These are phyloP conservation scores for Boletellus dicymbophilus DNA, from an alignment of 1,284 basidiomycete genomes.

Conservation along the genomic window DNA sequence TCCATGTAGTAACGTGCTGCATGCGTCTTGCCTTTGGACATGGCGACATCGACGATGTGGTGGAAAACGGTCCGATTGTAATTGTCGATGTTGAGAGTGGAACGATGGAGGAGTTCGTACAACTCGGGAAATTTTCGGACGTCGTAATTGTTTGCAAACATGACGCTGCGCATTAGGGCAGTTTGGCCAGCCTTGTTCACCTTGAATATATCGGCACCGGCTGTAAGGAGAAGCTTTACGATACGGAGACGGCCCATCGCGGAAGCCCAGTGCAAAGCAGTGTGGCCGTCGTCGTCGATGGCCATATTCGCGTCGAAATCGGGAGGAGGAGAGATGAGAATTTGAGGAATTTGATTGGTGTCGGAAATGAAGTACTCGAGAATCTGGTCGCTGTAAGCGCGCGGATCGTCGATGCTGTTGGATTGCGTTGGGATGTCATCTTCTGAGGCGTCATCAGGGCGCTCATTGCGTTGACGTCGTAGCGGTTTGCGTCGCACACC, in stretches of 20 bases:
- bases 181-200: constrained; percentile 98
- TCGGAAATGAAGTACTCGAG: constrained; percentile 99
- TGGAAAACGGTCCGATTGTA: constrained; percentile 99
- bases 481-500: constrained; percentile 40
- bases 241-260: constrained; percentile 99
- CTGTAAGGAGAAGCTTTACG: constrained; percentile 92
- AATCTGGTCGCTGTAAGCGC: constrained; percentile 91
- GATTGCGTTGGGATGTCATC: constrained; percentile 38
- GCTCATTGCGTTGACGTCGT: constrained; percentile 40
- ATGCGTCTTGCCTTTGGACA: constrained; percentile 97
- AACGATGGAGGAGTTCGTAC: constrained; percentile 95
- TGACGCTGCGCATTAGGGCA: constrained; percentile 97
- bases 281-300: constrained; percentile 99
- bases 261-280: constrained; percentile 97
- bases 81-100: constrained; percentile 98
- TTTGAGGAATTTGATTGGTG: constrained; percentile 87
- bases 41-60: constrained; percentile 98
- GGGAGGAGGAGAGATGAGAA: constrained; percentile 87
- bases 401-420: constrained; percentile 47
- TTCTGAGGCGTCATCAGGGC: constrained; percentile 42
- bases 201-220: constrained; percentile 96
- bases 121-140: constrained; percentile 98
- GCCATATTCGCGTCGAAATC: constrained; percentile 97
- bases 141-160: constrained; percentile 99
- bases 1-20: constrained; percentile 99